A percentile compares a stretch with the other conserved stretches of the same genome.
Conservation (phyloP, 768 basidiomycete species). For the Kwoniella europaea region DNA sequence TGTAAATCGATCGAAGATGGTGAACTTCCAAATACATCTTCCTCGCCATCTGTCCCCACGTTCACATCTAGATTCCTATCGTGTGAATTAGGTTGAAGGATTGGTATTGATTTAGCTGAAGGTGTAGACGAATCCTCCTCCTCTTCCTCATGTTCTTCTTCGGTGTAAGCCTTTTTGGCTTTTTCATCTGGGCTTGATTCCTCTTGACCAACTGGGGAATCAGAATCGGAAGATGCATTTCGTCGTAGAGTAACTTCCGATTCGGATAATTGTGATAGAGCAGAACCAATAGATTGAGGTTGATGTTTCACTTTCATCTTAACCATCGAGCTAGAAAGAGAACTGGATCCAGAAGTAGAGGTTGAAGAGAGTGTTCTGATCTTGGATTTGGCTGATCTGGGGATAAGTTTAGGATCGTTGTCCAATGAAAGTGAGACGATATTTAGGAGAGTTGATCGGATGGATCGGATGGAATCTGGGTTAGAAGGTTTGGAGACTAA, state of each 20-base stretch:
- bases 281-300: slow-evolving; percentile 11
- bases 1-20: slow-evolving; percentile 5
- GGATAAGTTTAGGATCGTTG: slow-evolving; percentile 79
- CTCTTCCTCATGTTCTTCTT: slow-evolving; percentile 10
- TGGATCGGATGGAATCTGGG: slow-evolving; percentile 67
- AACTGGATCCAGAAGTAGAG: not conserved
- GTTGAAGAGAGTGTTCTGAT: slow-evolving; percentile 53
- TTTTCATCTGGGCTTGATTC: not conserved
- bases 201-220: not conserved
- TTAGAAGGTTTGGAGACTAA: slow-evolving; percentile 72
- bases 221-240: not conserved
- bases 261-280: slow-evolving; percentile 8
- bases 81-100: not conserved
- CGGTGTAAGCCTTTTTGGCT: not conserved
- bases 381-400: slow-evolving; percentile 58
- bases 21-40: slow-evolving; percentile 7
- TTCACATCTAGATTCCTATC: not conserved
- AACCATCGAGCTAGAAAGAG: slow-evolving; percentile 2
- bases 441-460: slow-evolving; percentile 71
- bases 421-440: slow-evolving; percentile 87
- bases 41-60: slow-evolving; percentile 3
- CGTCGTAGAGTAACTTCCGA: not conserved
- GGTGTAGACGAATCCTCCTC: slow-evolving; percentile 14
- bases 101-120: not conserved
- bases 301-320: not conserved